Evolutionary conservation across 2,329 filamentous ascomycete genomes (phyloP).

Genomic region (Fusarium praegraminearum): DNA sequence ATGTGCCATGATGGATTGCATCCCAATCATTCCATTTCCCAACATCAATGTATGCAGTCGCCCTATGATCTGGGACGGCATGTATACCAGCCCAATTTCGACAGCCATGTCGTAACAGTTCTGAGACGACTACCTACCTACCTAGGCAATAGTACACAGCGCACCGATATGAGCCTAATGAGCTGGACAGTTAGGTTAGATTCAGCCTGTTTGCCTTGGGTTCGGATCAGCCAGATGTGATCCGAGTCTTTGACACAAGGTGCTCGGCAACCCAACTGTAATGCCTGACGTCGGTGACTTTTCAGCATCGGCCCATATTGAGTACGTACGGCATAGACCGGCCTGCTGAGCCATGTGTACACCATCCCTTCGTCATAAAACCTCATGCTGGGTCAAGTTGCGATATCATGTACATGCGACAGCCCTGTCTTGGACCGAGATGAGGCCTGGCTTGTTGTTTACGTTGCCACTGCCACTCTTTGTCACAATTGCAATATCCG

Average conservation of each 20-base stretch:
- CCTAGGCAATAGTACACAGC: slow-evolving; percentile 17
- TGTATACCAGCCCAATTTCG: slow-evolving; percentile 34
- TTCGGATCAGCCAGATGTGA: neutral
- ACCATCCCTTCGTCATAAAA: slow-evolving; percentile 7
- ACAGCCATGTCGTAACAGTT: slow-evolving; percentile 24
- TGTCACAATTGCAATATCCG: slow-evolving; percentile 18
- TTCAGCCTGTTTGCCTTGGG: slow-evolving; percentile 25
- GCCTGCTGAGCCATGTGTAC: slow-evolving; percentile 9
- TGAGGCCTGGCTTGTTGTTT: neutral
- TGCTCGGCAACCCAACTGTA: neutral
- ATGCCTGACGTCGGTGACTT: slow-evolving; percentile 3
- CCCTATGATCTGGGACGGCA: slow-evolving; percentile 30
- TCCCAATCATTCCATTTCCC: slow-evolving; percentile 36
- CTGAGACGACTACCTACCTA: slow-evolving; percentile 9
- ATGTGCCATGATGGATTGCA: slow-evolving; percentile 29
- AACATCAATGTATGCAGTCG: slow-evolving; percentile 35
- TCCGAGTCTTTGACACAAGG: neutral
- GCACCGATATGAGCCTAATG: slow-evolving; percentile 16
- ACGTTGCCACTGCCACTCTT: neutral
- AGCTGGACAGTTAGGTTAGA: slow-evolving; percentile 19
- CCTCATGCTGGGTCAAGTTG: neutral
- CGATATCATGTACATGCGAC: slow-evolving; percentile 2
- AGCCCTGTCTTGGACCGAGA: slow-evolving; percentile 12
- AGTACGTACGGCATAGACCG: neutral
- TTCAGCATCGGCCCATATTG: slow-evolving; percentile 22